Evolutionary conservation across 1,284 basidiomycete species (phyloP), one percentile per base, ranked within the genome.

Genomic region (Singerocomus rubriflavus): DNA sequence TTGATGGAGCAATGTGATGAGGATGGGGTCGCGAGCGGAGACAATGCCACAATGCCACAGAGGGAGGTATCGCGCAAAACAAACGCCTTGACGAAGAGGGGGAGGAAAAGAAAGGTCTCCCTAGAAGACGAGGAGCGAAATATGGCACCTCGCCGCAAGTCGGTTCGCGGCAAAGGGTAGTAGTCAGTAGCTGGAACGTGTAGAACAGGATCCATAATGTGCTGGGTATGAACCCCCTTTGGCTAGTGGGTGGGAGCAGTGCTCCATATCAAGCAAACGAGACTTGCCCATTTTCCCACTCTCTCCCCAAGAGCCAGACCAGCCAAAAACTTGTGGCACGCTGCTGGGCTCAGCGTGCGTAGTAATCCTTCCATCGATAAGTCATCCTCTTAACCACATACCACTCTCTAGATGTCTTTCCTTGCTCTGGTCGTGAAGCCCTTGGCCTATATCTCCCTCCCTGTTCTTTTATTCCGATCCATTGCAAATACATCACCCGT

Each of bases 381-480:
- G 43, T 46, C 50, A 44, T 44, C 39, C 47, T 38, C 41, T 41
- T 44, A 21, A 56, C 46, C 50, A 50, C 46, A 38, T 25, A 46
- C 33, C 39, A 46, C 51, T 46, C 45, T 54, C 55, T 53, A 59
- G 60, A 87, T 88, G 85, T 81, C 82, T 54, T 73, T 86, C 58
- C 65, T 87, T 57, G 60, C 73, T 39, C 71, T 71, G 39, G 52
- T 88, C 56, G 64, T 88, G 66, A 85, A 80, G 64, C 84, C 87
- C 9, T 67, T 89, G 46, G 87, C 83, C 43, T 90, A 89, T 61
- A 59, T 88, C 54, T 88, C 87, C 27, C 72, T 89, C 35, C 88
- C 87, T 2, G 63, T 81, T 56, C 72, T 87, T 58, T 64, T 86
- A 46, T 72, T 86, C 35, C 80, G 80, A 48, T 77, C 78, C 41